A percentile compares a stretch with the other conserved stretches of the same genome.
These are phyloP conservation scores for Corymbia calophylla DNA, from an alignment of 441 rosid species.

Conservation along the genomic window DNA sequence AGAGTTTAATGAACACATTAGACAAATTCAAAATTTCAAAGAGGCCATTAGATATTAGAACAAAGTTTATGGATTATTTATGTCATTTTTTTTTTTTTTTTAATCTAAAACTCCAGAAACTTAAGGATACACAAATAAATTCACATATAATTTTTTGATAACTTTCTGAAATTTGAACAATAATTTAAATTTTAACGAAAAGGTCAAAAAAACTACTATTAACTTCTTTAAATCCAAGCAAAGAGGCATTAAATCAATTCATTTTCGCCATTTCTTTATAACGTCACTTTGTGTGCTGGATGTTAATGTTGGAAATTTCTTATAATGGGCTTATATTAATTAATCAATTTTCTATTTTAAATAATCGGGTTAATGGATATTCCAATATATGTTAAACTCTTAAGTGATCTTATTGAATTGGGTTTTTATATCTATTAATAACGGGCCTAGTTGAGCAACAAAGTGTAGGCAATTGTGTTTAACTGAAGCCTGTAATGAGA, in stretches of 20 bases:
- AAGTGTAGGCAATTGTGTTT: too few relatives aligned
- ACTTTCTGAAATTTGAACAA: neutral
- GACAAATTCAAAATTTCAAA: too few relatives aligned
- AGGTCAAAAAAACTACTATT: neutral
- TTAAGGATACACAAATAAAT: neutral
- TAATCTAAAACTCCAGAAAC: neutral
- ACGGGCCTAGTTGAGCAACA: too few relatives aligned
- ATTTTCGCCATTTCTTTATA: neutral
- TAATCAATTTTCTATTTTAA: too few relatives aligned
- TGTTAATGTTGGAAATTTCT: too few relatives aligned
- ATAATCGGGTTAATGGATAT: too few relatives aligned
- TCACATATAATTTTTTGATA: neutral
- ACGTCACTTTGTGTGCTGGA: neutral
- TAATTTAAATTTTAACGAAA: neutral
- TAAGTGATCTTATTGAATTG: too few relatives aligned
- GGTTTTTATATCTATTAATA: too few relatives aligned
- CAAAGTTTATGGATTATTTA: too few relatives aligned
- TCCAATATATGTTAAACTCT: too few relatives aligned
- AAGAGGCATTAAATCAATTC: neutral
- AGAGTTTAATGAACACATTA: rapidly evolving
- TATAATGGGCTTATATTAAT: too few relatives aligned
- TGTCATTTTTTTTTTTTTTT: neutral
- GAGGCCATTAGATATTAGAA: rapidly evolving
- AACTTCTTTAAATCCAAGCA: neutral
- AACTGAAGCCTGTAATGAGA: too few relatives aligned